phyloP scores from a whole-genome alignment of 768 basidiomycete genomes.

The Lentinula sp. region DNA sequence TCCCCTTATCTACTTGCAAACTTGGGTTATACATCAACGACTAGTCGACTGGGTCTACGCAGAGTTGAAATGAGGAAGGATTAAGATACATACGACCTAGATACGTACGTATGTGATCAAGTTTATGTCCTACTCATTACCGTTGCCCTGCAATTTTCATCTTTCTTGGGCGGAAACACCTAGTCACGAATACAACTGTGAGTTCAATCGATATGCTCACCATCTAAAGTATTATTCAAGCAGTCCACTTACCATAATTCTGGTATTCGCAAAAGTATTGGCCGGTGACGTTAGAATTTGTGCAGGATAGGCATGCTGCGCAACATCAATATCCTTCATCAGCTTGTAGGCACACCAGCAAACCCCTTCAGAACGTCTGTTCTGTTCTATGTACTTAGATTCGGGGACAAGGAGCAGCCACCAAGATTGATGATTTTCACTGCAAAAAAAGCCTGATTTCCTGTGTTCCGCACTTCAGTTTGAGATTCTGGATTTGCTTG shows the following conservation, averaged over 20 bases:
- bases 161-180: constrained; percentile 70
- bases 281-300: constrained; percentile 3
- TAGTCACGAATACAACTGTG: not conserved
- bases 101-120: not conserved
- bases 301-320: constrained; percentile 22
- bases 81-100: constrained; percentile 59
- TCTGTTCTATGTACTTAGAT: too few species aligned
- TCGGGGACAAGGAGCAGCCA: too few species aligned
- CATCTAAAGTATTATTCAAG: constrained; percentile 67
- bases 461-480: too few species aligned
- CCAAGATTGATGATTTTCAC: too few species aligned
- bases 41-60: constrained; percentile 75
- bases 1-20: constrained; percentile 64
- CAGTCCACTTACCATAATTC: constrained; percentile 65
- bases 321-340: constrained; percentile 84
- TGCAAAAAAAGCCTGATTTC: constrained; percentile 34
- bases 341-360: constrained; percentile 50
- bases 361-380: too few species aligned
- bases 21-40: constrained; percentile 72
- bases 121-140: too few species aligned
- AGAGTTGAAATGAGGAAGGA: constrained; percentile 65
- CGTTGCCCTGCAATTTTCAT: too few species aligned
- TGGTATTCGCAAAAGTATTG: constrained; percentile 12
- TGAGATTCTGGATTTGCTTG: too few species aligned
- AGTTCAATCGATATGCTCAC: constrained; percentile 16